A percentile compares a stretch with the other conserved stretches of the same genome.
Evolutionary conservation across 2,329 filamentous ascomycete genomes (phyloP).

Genomic region (Aspergillus sergii): DNA sequence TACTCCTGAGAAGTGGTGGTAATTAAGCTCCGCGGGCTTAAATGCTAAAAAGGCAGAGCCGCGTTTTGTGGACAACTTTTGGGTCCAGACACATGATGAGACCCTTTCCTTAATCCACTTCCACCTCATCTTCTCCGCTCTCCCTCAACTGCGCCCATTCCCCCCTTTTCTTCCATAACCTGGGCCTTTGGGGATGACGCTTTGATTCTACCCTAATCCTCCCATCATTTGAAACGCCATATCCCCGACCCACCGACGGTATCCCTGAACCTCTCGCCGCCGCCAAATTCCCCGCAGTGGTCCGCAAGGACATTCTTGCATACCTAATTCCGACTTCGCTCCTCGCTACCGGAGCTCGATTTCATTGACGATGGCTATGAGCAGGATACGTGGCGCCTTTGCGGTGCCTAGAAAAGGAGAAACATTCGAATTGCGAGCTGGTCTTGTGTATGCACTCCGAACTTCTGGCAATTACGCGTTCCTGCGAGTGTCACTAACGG

Average conservation of each 20-base stretch:
- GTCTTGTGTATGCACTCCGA: slow-evolving; percentile 65
- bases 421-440: slow-evolving; percentile 94
- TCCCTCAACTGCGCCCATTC: slow-evolving; percentile 5
- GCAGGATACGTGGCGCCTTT: slow-evolving; percentile 92
- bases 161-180: not conserved
- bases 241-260: not conserved
- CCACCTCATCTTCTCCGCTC: slow-evolving; percentile 9
- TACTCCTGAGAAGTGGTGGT: not conserved
- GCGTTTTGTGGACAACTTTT: slow-evolving; percentile 38
- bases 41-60: slow-evolving; percentile 6
- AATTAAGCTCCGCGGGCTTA: not conserved
- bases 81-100: slow-evolving; percentile 21
- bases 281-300: slow-evolving; percentile 36
- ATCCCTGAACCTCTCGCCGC: slow-evolving; percentile 32
- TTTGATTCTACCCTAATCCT: not conserved
- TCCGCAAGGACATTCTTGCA: slow-evolving; percentile 18
- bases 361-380: slow-evolving; percentile 75
- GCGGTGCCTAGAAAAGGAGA: slow-evolving; percentile 93
- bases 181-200: slow-evolving; percentile 1
- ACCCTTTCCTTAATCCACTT: slow-evolving; percentile 19
- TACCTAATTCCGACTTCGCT: slow-evolving; percentile 16
- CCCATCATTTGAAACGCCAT: not conserved
- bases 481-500: slow-evolving; percentile 37
- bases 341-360: slow-evolving; percentile 36
- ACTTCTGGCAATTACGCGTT: slow-evolving; percentile 6